These are phyloP conservation scores for Thelonectria rubi DNA, from an alignment of 2,329 filamentous ascomycete species.

Conservation along the genomic window DNA sequence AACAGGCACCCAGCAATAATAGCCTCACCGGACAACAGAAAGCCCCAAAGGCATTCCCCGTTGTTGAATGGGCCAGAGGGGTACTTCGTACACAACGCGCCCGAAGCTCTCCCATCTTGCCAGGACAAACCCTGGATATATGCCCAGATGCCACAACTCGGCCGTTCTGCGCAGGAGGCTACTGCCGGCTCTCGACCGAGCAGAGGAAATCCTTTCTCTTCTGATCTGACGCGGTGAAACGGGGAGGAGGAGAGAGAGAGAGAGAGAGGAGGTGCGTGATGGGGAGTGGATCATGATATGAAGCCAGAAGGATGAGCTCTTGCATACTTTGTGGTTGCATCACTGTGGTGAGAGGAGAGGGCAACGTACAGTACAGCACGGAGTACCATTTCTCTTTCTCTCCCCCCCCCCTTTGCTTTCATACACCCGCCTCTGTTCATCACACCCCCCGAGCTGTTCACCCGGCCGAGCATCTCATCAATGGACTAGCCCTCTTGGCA, in stretches of 20 bases:
- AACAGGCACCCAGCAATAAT: neutral
- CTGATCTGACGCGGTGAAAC: neutral
- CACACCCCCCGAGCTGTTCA: neutral
- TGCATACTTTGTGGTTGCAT: conserved; percentile 24
- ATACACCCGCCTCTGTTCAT: no score
- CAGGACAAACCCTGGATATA: neutral
- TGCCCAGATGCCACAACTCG: neutral
- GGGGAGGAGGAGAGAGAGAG: no score
- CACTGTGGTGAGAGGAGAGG: conserved; percentile 15
- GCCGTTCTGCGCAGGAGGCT: neutral
- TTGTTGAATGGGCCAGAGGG: no score
- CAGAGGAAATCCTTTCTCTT: neutral
- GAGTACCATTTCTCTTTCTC: no score
- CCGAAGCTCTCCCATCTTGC: no score
- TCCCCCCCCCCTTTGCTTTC: no score
- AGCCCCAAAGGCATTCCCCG: no score
- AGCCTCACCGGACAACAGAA: no score
- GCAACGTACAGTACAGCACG: neutral
- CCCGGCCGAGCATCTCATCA: neutral
- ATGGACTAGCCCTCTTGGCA: neutral
- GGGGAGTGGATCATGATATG: no score
- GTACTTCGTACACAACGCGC: no score
- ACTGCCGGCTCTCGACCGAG: neutral
- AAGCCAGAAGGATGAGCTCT: conserved; percentile 14
- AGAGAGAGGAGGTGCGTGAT: no score